Conservation (phyloP, 371 early-diverging fungal genomes). For the Mortierella polycephala region DNA sequence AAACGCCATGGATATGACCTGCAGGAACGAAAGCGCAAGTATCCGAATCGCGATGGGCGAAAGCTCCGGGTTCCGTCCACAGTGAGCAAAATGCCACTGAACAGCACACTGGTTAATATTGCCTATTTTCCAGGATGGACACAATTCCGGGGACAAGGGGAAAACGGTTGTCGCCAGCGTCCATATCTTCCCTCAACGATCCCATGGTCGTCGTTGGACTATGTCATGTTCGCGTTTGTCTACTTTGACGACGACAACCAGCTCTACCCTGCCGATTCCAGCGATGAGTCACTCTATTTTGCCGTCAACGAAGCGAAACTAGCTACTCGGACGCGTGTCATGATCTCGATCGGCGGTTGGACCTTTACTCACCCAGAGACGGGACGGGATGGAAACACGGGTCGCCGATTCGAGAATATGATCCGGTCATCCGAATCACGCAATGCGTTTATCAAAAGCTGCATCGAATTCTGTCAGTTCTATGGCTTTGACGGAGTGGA, state of each 20-base stretch:
- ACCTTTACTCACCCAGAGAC: slow-evolving; percentile 33
- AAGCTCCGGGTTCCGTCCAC: slow-evolving; percentile 19
- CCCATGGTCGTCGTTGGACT: slow-evolving; percentile 44
- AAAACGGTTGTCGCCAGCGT: slow-evolving; percentile 29
- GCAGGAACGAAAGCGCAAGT: slow-evolving; percentile 2
- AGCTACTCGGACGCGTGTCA: slow-evolving; percentile 34
- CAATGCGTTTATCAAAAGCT: slow-evolving; percentile 26
- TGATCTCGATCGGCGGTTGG: slow-evolving; percentile 47
- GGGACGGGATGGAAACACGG: slow-evolving; percentile 3
- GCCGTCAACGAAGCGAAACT: slow-evolving; percentile 26
- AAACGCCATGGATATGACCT: slow-evolving; percentile 16
- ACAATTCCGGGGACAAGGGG: slow-evolving; percentile 31
- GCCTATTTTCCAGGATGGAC: slow-evolving; percentile 47
- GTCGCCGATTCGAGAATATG: slow-evolving; percentile 28
- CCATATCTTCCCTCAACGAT: slow-evolving; percentile 35
- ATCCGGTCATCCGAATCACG: slow-evolving; percentile 5
- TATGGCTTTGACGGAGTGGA: slow-evolving; percentile 49
- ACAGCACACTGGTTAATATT: slow-evolving; percentile 26
- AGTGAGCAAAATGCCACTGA: slow-evolving; percentile 11
- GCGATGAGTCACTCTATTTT: slow-evolving; percentile 35
- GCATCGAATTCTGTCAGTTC: slow-evolving; percentile 31
- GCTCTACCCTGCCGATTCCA: slow-evolving; percentile 38
- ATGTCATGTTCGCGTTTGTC: slow-evolving; percentile 47
- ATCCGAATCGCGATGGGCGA: slow-evolving; percentile 9
- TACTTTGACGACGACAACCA: slow-evolving; percentile 33